Conservation (phyloP, 768 basidiomycete species). For the Scleroderma citrinum region DNA sequence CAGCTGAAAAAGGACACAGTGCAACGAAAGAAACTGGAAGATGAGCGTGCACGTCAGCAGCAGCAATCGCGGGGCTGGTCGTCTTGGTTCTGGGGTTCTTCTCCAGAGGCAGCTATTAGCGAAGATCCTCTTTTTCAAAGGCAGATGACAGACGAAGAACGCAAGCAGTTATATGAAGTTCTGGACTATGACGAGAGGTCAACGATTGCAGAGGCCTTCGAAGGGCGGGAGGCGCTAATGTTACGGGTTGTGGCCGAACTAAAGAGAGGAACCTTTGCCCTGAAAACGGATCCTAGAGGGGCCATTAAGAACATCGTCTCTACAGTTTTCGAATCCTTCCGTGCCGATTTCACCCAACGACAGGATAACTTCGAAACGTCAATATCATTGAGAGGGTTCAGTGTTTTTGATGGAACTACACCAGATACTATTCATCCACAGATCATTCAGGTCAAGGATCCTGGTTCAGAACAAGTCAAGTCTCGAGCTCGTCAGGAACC, state of each 20-base stretch:
- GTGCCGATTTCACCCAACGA: constrained; percentile 78
- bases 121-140: constrained; percentile 57
- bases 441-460: constrained; percentile 79
- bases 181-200: constrained; percentile 90
- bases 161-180: constrained; percentile 81
- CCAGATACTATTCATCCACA: constrained; percentile 74
- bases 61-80: constrained; percentile 54
- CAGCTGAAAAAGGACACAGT: constrained; percentile 81
- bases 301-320: constrained; percentile 69
- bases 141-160: constrained; percentile 83
- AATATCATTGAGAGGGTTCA: constrained; percentile 78
- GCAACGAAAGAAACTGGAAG: constrained; percentile 56
- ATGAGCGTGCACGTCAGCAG: constrained; percentile 55
- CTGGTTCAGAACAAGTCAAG: constrained; percentile 26
- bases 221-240: constrained; percentile 74
- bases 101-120: constrained; percentile 29
- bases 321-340: constrained; percentile 80
- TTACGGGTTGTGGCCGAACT: constrained; percentile 70
- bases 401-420: constrained; percentile 90
- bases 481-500: constrained; percentile 23
- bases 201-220: constrained; percentile 61
- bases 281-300: constrained; percentile 70
- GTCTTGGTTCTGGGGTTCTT: constrained; percentile 83
- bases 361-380: constrained; percentile 83
- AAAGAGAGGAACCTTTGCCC: constrained; percentile 80